Evolutionary conservation across 306 rosid species (phyloP), one percentile per base, ranked within the genome.

Genomic region (Rosa chinensis): DNA sequence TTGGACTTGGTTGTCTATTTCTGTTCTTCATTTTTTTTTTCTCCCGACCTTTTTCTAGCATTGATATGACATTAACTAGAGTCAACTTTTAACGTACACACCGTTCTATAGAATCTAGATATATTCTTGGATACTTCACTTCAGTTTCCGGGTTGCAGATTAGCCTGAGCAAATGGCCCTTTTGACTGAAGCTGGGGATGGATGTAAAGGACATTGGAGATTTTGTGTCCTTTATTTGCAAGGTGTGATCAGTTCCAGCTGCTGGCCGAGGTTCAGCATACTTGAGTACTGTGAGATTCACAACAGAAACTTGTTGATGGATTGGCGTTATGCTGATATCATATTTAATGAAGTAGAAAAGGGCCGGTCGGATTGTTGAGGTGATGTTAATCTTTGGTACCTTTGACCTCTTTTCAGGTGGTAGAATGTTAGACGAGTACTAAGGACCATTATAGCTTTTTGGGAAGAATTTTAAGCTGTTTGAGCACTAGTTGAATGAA

Each of bases 91-190:
- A 64, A 80, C 78, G 40, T 58, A 81, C 81, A 81, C 37, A 81
- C 37, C 37, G 73, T 82, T 77, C 61, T 82, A 70, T 85, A 78
- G 90, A 82, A 81, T 84, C 74, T 84, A 86, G 92, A 85, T 83
- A 74, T 81, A 79, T 85, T 86, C 82, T 78, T 81, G 94, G 81
- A 85, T 88, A 86, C 89, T 87, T 87, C 86, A 88, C 78, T 85
- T 87, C 78, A 82, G 86, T 87, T 90, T 89, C 91, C 90, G 79
- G 87, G 97, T 85, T 89, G 91, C 91, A 78, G 96, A 84, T 84
- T 85, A 87, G 79, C 87, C 90, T 83, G 82, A 74, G 74, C 84
- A 72, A 71, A 80, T 37, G 78, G 91, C 90, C 76, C 82, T 87
- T 87, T 79, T 85, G 81, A 76, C 79, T 80, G 89, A 85, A 73